phyloP scores from a whole-genome alignment of 495 filamentous ascomycete genomes.

The Beverwykella pulmonaria region DNA sequence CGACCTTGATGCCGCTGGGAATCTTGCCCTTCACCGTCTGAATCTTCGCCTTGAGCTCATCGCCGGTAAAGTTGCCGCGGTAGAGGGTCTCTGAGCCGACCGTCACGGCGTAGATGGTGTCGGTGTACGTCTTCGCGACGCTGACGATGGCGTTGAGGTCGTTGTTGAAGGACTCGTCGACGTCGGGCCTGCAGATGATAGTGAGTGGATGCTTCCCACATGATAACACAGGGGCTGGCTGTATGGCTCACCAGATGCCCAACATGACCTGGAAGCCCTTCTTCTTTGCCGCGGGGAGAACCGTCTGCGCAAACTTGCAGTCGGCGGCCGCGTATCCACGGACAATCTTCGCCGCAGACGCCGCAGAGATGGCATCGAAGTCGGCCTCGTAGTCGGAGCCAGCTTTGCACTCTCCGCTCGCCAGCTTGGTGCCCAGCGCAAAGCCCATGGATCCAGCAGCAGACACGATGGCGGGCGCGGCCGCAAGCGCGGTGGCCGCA shows the following conservation, averaged over 20 bases:
- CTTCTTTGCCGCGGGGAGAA: constrained; percentile 70
- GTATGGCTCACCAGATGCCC: constrained; percentile 66
- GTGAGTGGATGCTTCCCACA: constrained; percentile 4
- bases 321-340: constrained; percentile 71
- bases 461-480: constrained; percentile 48
- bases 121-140: constrained; percentile 55
- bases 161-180: constrained; percentile 62
- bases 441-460: constrained; percentile 56
- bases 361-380: constrained; percentile 60
- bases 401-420: constrained; percentile 66
- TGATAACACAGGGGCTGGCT: background rate
- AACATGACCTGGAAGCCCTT: constrained; percentile 76
- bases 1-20: constrained; percentile 61
- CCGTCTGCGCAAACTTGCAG: constrained; percentile 66
- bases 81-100: constrained; percentile 80
- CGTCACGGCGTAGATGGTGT: constrained; percentile 71
- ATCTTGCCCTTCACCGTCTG: constrained; percentile 58
- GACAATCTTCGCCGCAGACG: constrained; percentile 57
- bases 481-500: constrained; percentile 45
- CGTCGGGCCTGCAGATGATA: constrained; percentile 61
- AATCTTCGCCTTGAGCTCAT: constrained; percentile 65
- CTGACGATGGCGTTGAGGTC: constrained; percentile 63
- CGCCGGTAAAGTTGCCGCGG: constrained; percentile 69
- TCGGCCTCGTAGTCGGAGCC: constrained; percentile 66
- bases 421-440: constrained; percentile 57